Conservation (phyloP, 306 rosid genomes). For the Gillenia trifoliata region DNA sequence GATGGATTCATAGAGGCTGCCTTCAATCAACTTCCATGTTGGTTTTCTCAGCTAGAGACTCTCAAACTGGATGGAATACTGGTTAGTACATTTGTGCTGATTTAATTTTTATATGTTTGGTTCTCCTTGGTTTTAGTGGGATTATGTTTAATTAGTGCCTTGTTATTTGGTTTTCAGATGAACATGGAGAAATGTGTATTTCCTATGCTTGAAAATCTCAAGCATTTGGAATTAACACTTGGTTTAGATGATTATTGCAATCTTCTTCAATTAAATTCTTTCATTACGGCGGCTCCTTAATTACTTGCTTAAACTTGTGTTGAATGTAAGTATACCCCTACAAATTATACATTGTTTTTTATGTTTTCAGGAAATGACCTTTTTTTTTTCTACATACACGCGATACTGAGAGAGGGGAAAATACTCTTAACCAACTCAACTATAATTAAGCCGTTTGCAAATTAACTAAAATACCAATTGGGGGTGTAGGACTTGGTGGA, state of each 20-base stretch:
- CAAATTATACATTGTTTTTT: too few relatives aligned
- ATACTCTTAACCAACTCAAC: too few relatives aligned
- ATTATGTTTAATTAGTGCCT: background rate
- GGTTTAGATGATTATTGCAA: background rate
- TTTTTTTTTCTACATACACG: too few relatives aligned
- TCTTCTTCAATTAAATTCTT: background rate
- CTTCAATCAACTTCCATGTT: background rate
- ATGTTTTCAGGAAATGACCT: too few relatives aligned
- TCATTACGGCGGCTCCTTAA: background rate
- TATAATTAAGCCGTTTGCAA: too few relatives aligned
- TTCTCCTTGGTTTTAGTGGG: too few relatives aligned
- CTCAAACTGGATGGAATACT: background rate
- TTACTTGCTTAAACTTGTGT: background rate
- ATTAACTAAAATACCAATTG: too few relatives aligned
- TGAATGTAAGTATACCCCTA: conserved; percentile 1
- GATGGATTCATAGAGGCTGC: background rate
- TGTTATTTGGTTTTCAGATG: background rate
- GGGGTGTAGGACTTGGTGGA: too few relatives aligned
- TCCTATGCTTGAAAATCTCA: background rate
- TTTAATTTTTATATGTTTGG: too few relatives aligned
- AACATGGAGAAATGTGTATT: background rate
- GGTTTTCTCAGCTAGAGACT: background rate
- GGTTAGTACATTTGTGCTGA: background rate
- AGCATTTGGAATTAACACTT: background rate
- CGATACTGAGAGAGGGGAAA: too few relatives aligned